Base-by-base conservation (phyloP, 2,329 filamentous ascomycete species). In the Daldinia eschscholtzii region DNA sequence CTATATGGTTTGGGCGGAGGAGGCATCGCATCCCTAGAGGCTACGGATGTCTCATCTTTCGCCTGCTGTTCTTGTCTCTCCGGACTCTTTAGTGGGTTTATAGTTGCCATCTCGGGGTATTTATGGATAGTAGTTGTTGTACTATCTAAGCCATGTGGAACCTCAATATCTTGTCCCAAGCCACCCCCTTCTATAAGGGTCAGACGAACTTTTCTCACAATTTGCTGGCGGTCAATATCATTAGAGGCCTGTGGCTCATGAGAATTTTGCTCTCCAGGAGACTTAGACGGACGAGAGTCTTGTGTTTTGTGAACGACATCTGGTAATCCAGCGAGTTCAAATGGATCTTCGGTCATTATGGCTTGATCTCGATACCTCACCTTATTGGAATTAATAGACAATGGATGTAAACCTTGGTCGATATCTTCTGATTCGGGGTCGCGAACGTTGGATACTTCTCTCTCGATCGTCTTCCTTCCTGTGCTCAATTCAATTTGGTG, bases 21-120 rank as follows among this genome's bases (percentile, higher is more conserved):
- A 13, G 77, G 77, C 76, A 79, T 79, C 44, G 67, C 70, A 46
- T 77, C 76, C 67, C 70, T 73, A 10, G 77, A 78, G 64, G 70
- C 55, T 20, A 70, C 44, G 28, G 74, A 76, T 55, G 37, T 35
- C 44, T 64, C 63, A 46, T 72, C 73, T 35, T 59, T 62, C 9
- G 60, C 50, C 10, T 42, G 44, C 20, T 58, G n/a, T 2, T 23
- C 20, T 23, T 23, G 64, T 10, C 6, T 41, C 10, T 33, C 62
- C 33, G 44, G 18, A 13, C 41, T 50, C 37, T 26, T 55, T 10
- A 23, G 26, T 26, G 20, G 10, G 1, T 39, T 7, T 6, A 26
- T 28, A 33, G 33, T 20, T 37, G 20, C 23, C 33, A 23, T 15
- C 12, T 18, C 35, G 15, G 56, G 57, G 41, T 13, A 20, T 55